Evolutionary conservation across 1,284 basidiomycete genomes (phyloP), one percentile per base, ranked within the genome.

Genomic region (Ustilago nuda): DNA sequence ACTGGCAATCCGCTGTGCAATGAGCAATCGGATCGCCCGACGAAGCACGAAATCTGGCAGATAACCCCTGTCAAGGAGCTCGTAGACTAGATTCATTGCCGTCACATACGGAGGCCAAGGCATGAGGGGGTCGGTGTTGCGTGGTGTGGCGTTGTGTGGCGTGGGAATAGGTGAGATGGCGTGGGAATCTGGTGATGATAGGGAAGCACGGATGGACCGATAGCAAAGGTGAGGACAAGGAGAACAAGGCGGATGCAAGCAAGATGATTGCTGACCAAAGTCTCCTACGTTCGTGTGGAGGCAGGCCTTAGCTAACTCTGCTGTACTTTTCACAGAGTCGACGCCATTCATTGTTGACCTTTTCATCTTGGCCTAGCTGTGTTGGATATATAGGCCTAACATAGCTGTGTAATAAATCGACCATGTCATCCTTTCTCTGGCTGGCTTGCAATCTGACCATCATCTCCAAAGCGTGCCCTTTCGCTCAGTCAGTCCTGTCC

Each of bases 1-100:
- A 78, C 91, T 89, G 43, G 89, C 88, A 55, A 92, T 87, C 19
- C 92, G 87, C 73, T 91, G 88, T 19, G 89, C 88, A 72, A 90
- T 89, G 3, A 92, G 87, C 46, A 88, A 86, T 9, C 91, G 89
- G 64, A 92, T 91, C 37, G 87, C 89, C 11, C 87, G 87, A 35
- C 92, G 89, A 19, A 92, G 84, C 36, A 91, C 56, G 5, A 63
- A 23, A 32, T 76, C 74, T 17, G 77, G 73, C 27, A 76, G 13
- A 23, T 79, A 79, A 15, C 77, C 77, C 13, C 73, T 66, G 46
- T 79, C 77, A 45, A 75, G 61, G 17, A 66, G 55, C 39, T 72
- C 72, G 65, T 76, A 79, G 32, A 70, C 59, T 19, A 61, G 58
- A 41, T 72, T 60, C 72, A 78, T 78, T 13, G n/a, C 23, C 3